Evolutionary conservation across 1,284 basidiomycete species (phyloP), one percentile per base, ranked within the genome.

Genomic region (Phellopilus nigrolimitatus): DNA sequence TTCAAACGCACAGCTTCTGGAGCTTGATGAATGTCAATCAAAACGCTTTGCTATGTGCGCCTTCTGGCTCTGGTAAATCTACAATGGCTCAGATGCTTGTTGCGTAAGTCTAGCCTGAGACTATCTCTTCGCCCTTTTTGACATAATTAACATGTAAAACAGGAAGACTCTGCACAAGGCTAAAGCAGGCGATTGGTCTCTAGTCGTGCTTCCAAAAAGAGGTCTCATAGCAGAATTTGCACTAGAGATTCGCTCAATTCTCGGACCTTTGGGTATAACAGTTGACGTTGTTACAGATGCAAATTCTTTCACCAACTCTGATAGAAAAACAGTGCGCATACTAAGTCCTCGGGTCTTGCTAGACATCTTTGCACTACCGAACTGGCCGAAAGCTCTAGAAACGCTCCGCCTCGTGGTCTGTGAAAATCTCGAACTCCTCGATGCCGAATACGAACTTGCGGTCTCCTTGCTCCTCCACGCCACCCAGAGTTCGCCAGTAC

Each of bases 1-100:
- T 98, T 3, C 95, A 99, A 65, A 92, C 90, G 1, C 97, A 98
- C 61, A 74, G 79, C 2, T 91, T 91, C 66, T 98, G 97, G 88
- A 82, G 83, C 41, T 60, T 92, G 15, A 72, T 86, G 48, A 82
- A 87, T 60, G 88, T 89, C 1, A 70, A 75, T 40, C 69, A 76
- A 38, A 90, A 95, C 63, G 67, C 84, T 3, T 69, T 99, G n/a
- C 61, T 97, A 13, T 90, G 87, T 54, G 89, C 86, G 0, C 94
- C 95, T 1, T 76, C 81, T 3, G 83, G 84, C 4, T 82, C 82
- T 53, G 95, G 95, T 1, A 97, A 95, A 67, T 84, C 90, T 3
- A 75, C 81, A 4, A 64, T 97, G 52, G 84, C 78, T 3, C 80
- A 88, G 54, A 66, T 87, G 50, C 70, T 85, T 0, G 73, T 84